Conservation (phyloP, 2,329 filamentous ascomycete genomes). For the Penicillium sp. region DNA sequence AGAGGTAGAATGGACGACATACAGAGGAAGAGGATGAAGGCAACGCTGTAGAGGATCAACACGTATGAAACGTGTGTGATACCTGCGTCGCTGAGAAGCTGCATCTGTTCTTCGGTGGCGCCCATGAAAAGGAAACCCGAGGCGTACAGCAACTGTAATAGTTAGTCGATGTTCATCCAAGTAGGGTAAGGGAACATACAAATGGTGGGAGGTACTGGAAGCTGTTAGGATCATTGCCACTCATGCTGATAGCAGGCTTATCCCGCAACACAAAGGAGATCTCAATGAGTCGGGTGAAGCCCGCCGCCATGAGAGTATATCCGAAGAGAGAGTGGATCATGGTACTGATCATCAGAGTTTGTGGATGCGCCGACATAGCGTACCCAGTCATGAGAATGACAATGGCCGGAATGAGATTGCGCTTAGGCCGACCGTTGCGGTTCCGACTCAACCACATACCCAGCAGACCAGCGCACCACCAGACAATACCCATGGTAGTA, state of each 20-base stretch:
- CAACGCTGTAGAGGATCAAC: constrained; percentile 83
- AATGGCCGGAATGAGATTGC: constrained; percentile 89
- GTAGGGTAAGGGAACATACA: constrained; percentile 52
- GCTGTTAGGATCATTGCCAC: constrained; percentile 68
- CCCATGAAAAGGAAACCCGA: constrained; percentile 97
- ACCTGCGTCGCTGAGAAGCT: constrained; percentile 66
- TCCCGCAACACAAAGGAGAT: constrained; percentile 85
- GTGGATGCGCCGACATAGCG: constrained; percentile 91
- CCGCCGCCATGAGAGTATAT: constrained; percentile 91
- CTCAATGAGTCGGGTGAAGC: constrained; percentile 80
- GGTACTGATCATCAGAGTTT: constrained; percentile 77
- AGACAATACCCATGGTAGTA: constrained; percentile 98
- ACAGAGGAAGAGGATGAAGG: constrained; percentile 88
- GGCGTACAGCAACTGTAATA: constrained; percentile 73
- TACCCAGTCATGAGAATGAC: constrained; percentile 91
- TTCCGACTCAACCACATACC: constrained; percentile 89
- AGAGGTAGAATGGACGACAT: constrained; percentile 30
- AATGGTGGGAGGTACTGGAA: constrained; percentile 71
- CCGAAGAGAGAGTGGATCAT: constrained; percentile 89
- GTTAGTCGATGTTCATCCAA: constrained; percentile 22
- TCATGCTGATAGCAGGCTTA: constrained; percentile 60
- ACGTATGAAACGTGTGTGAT: constrained; percentile 91
- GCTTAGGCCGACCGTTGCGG: constrained; percentile 78
- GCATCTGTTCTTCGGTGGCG: constrained; percentile 95
- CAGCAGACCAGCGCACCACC: constrained; percentile 91